Conservation (phyloP, 768 basidiomycete species). For the Psilocybe cubensis region DNA sequence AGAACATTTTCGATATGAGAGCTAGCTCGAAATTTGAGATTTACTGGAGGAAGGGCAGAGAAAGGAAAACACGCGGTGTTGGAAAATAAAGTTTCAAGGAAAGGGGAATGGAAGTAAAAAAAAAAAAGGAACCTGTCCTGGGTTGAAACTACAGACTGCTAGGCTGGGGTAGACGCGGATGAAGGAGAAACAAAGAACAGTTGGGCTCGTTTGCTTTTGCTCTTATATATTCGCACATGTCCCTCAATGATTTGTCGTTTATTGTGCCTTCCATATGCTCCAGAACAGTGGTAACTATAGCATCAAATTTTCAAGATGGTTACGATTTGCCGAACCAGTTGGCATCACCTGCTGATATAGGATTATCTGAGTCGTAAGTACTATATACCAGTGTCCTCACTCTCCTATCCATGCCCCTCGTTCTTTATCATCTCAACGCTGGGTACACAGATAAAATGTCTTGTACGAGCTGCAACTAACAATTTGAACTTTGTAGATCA, state of each 20-base stretch:
- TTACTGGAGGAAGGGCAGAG: slow-evolving; percentile 14
- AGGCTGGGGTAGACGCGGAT: slow-evolving; percentile 20
- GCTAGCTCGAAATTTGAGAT: slow-evolving; percentile 13
- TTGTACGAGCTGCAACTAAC: too few species aligned
- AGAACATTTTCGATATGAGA: slow-evolving; percentile 28
- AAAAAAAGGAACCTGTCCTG: slow-evolving; percentile 34
- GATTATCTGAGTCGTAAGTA: too few species aligned
- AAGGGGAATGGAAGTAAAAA: slow-evolving; percentile 11
- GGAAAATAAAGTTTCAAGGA: slow-evolving; percentile 10
- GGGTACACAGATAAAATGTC: too few species aligned
- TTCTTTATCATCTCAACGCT: too few species aligned
- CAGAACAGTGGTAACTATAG: slow-evolving; percentile 24
- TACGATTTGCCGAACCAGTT: background rate
- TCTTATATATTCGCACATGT: slow-evolving; percentile 15
- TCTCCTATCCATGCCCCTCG: too few species aligned
- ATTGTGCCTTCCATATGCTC: slow-evolving; percentile 15
- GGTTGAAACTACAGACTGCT: slow-evolving; percentile 22
- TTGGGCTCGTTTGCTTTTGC: background rate
- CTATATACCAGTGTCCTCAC: too few species aligned
- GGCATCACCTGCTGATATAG: background rate
- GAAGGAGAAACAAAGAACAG: slow-evolving; percentile 14
- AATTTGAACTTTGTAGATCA: too few species aligned
- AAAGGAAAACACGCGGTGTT: slow-evolving; percentile 20
- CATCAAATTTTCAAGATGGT: slow-evolving; percentile 10
- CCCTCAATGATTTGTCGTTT: slow-evolving; percentile 4